Conservation (phyloP, 2,329 filamentous ascomycete species). For the Acephala macrosclerotiorum region DNA sequence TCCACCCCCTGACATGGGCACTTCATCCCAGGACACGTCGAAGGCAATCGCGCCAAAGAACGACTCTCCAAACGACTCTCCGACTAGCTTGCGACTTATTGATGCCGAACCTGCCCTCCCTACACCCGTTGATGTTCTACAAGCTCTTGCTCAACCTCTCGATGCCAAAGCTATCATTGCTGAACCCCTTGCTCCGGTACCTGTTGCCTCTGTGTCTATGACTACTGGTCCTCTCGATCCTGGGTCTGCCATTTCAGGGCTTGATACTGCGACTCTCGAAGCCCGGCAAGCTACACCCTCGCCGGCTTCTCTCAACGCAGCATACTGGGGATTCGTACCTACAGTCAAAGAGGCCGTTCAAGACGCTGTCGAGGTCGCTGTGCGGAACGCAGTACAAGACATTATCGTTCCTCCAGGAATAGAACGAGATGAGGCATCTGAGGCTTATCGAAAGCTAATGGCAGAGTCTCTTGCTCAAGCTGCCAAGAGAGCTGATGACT, state of each 20-base stretch:
- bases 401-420: slow-evolving; percentile 32
- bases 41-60: neutral
- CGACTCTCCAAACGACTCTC: neutral
- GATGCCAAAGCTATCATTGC: neutral
- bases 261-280: neutral
- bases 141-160: neutral
- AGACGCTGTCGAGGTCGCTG: slow-evolving; percentile 39
- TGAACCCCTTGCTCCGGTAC: neutral
- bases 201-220: neutral
- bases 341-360: slow-evolving; percentile 39
- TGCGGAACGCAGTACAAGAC: slow-evolving; percentile 37
- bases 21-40: neutral
- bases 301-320: slow-evolving; percentile 30
- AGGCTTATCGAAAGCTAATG: slow-evolving; percentile 36
- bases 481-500: slow-evolving; percentile 37
- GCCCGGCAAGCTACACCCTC: slow-evolving; percentile 5
- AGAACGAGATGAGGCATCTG: slow-evolving; percentile 31
- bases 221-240: neutral
- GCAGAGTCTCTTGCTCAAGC: slow-evolving; percentile 36
- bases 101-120: neutral
- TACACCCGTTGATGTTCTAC: neutral
- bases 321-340: slow-evolving; percentile 42
- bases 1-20: neutral
- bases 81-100: neutral
- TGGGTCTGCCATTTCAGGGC: neutral